Conservation (phyloP, 352 stramenopile genomes). For the Plasmopara halstedii region DNA sequence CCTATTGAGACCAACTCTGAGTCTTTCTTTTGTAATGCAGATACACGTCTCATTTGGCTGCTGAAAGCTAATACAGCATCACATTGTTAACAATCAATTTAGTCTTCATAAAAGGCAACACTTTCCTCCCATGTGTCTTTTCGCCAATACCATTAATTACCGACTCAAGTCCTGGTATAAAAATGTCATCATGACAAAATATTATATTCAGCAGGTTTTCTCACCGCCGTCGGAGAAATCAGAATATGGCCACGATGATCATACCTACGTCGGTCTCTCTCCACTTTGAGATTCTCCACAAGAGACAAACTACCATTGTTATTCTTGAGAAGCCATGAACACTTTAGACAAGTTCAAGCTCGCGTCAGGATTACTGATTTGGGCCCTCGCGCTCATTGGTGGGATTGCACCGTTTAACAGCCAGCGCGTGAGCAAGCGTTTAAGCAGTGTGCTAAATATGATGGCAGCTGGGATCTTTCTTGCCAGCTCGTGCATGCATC, state of each 20-base stretch:
- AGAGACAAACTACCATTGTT: constrained; percentile 1
- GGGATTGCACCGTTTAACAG: constrained; percentile 41
- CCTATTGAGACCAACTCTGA: constrained; percentile 1
- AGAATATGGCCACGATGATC: too few species aligned
- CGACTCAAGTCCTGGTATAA: background rate
- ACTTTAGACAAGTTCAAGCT: constrained; percentile 60
- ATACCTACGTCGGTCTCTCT: too few species aligned
- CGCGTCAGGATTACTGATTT: constrained; percentile 47
- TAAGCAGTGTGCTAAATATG: constrained; percentile 73
- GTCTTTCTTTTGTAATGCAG: constrained; percentile 4
- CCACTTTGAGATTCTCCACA: constrained; percentile 18
- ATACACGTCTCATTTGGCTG: constrained; percentile 9
- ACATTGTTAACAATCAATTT: constrained; percentile 2
- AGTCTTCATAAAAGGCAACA: background rate
- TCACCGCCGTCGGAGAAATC: too few species aligned
- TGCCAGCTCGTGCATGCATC: constrained; percentile 64
- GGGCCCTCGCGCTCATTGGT: constrained; percentile 40
- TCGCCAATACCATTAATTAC: too few species aligned
- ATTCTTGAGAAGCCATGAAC: constrained; percentile 23
- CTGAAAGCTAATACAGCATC: constrained; percentile 12
- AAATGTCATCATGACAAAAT: background rate
- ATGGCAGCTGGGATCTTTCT: constrained; percentile 75
- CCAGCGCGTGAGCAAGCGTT: constrained; percentile 25
- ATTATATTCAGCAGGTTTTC: too few species aligned
- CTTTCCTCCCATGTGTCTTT: background rate